phyloP scores from a whole-genome alignment of 139 green algal species.

The Chloropicon primus region DNA sequence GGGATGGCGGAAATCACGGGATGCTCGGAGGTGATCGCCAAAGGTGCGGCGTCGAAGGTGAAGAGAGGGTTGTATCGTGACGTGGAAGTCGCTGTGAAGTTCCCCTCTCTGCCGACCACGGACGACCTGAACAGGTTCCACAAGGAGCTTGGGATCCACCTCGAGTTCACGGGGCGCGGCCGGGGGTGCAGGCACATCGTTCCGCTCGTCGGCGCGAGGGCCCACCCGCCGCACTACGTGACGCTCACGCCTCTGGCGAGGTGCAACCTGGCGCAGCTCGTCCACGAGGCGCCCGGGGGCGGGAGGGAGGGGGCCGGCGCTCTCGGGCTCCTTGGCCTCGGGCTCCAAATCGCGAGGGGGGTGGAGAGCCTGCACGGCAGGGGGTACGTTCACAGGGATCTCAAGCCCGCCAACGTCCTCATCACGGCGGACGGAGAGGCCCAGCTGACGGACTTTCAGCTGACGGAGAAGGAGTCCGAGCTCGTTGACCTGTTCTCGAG shows the following conservation, averaged over 20 bases:
- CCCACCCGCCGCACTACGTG: not conserved
- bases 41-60: constrained; percentile 16
- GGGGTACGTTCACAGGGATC: not conserved
- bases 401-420: not conserved
- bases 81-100: constrained; percentile 11
- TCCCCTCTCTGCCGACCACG: constrained; percentile 5
- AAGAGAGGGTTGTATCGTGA: constrained; percentile 6
- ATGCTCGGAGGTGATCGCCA: not conserved
- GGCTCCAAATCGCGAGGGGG: not conserved
- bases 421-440: not conserved
- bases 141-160: constrained; percentile 12
- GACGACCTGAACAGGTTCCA: constrained; percentile 20
- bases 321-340: not conserved
- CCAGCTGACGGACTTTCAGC: not conserved
- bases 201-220: not conserved
- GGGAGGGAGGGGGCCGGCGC: too few relatives aligned
- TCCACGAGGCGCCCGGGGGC: not conserved
- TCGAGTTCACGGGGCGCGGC: not conserved
- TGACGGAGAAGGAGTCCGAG: not conserved
- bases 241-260: not conserved
- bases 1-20: not conserved
- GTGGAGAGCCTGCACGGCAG: not conserved
- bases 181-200: not conserved
- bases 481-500: not conserved
- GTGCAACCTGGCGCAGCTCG: not conserved